Evolutionary conservation across 208 protist genomes (phyloP), one percentile per base, ranked within the genome.

Genomic region (Crithidia acanthocephali): DNA sequence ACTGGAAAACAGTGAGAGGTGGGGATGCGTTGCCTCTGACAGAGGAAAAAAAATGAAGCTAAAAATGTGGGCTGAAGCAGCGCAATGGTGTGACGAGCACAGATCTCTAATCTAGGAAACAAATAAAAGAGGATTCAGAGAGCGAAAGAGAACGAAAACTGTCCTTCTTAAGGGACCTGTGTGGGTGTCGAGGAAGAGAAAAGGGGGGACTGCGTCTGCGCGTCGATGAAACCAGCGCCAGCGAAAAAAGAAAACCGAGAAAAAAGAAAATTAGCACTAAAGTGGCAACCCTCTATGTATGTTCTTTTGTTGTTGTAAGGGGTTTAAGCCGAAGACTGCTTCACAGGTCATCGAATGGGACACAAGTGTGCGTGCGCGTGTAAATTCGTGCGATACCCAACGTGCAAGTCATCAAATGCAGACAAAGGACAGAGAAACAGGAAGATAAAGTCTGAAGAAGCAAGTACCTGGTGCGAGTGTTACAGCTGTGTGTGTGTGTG

Each of bases 101-200:
- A 66, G 40, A 13, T 55, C 30, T 66, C 60, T 56, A 66, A 42
- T 56, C 60, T 66, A 66, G 30, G n/a, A 55, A 33, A 52, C 32
- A 22, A 68, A 32, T n/a, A n/a, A n/a, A n/a, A n/a, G n/a, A n/a
- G n/a, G n/a, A n/a, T n/a, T n/a, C n/a, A n/a, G n/a, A n/a, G n/a
- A n/a, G n/a, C n/a, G n/a, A 68, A 57, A 68, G 28, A 57, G 18
- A n/a, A 47, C 23, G 4, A 32, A 16, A 35, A 2, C 40, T 13
- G 11, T 2, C 35, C 44, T 16, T 8, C 55, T 55, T 5, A 27
- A 53, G 44, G 28, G 13, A 28, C 50, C 47, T 40, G 33, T 67
- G 48, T 25, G 25, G 7, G 23, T n/a, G n/a, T 18, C 33, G 40
- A 28, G 33, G 57, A 51, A 57, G 50, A n/a, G 3, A 33, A 15